Base-by-base conservation (phyloP, 2,329 filamentous ascomycete species). In the Xenoacremonium recifei region DNA sequence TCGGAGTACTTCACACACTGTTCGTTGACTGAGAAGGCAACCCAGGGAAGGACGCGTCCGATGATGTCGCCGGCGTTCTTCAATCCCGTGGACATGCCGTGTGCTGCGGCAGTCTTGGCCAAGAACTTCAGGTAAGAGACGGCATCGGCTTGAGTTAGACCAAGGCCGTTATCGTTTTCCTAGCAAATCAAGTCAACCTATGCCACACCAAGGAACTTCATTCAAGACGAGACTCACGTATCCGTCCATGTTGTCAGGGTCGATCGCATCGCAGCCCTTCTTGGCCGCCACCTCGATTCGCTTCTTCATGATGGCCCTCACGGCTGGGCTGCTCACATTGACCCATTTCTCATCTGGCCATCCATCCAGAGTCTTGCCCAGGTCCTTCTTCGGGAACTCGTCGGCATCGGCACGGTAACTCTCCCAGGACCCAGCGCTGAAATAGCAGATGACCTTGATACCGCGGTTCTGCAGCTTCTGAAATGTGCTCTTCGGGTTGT, bases 361-460 rank as follows among this genome's bases (percentile, higher is more conserved):
- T 4, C 78, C 83, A 10, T 79, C 70, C 5, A 89, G 65, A 5
- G 64, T 62, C 4, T 72, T 71, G 16, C 84, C 85, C 31, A 81
- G 59, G 50, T 87, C 84, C 0, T 63, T 59, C 2, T 68, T 48
- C 6, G 66, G 56, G 56, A 87, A 88, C 5, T 76, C 53, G 21
- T 56, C 58, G 15, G 72, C 70, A 57, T 89, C 85, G 1, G 71
- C 63, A 3, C 85, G 73, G 67, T 75, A 79, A 38, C 79, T 59
- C 62, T 89, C 85, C 53, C 76, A 87, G 6, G 79, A 83, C 1
- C 85, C 85, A 0, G 82, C 84, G 38, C 80, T 84, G 67, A 89
- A 89, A 65, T 89, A 89, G 68, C 85, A 89, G 44, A 89, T 82
- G 40, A 87, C 77, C 47, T 77, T 80, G 56, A 77, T 77, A 7